Conservation (phyloP, 2,329 filamentous ascomycete species). For the Trichoderma oligosporum region DNA sequence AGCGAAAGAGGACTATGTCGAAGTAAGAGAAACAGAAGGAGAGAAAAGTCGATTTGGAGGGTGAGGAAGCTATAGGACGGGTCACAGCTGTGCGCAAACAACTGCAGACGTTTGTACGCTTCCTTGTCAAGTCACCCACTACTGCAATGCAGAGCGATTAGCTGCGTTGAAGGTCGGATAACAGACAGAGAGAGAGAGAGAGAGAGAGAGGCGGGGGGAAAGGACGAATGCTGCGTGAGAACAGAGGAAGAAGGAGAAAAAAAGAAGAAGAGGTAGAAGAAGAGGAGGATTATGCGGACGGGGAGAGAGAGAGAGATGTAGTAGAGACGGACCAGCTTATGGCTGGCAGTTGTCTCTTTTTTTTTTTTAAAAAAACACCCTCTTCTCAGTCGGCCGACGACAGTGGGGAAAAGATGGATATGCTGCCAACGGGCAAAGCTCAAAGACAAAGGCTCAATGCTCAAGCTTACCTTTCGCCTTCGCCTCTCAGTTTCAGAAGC, state of each 20-base stretch:
- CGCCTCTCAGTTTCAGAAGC: slow-evolving; percentile 22
- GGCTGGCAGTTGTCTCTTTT: slow-evolving; percentile 9
- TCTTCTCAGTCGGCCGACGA: slow-evolving; percentile 12
- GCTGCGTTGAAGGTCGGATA: slow-evolving; percentile 29
- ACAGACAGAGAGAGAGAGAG: slow-evolving; percentile 17
- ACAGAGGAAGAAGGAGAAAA: background rate
- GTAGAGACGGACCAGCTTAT: slow-evolving; percentile 4
- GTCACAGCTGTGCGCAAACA: slow-evolving; percentile 23
- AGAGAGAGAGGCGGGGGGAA: background rate
- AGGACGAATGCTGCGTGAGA: background rate
- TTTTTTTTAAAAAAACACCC: no score
- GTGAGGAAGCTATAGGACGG: slow-evolving; percentile 18
- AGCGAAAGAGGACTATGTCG: slow-evolving; percentile 13
- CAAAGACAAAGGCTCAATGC: slow-evolving; percentile 1
- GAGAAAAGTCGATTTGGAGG: slow-evolving; percentile 6
- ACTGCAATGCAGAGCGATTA: slow-evolving; percentile 34
- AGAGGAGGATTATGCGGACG: slow-evolving; percentile 1
- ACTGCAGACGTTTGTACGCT: slow-evolving; percentile 23
- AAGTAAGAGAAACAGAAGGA: slow-evolving; percentile 13
- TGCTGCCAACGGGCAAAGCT: slow-evolving; percentile 24
- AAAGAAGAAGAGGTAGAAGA: background rate
- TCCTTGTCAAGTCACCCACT: slow-evolving; percentile 26
- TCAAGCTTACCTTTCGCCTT: slow-evolving; percentile 17
- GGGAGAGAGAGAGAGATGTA: background rate
- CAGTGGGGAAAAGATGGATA: slow-evolving; percentile 32